phyloP scores from a whole-genome alignment of 768 basidiomycete genomes.

The Auricularia sp. region DNA sequence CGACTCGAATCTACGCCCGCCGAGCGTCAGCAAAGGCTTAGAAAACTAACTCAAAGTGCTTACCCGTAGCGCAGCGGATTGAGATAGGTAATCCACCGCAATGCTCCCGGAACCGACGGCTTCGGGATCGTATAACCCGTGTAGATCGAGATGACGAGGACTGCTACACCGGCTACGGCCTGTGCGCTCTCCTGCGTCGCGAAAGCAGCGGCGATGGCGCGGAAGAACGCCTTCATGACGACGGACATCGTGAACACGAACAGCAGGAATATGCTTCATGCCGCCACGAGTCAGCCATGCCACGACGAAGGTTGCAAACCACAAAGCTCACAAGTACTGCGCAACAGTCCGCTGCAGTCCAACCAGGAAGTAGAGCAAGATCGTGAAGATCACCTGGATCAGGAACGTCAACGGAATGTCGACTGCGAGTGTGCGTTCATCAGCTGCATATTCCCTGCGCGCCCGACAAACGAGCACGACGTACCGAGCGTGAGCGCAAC shows the following conservation, averaged over 20 bases:
- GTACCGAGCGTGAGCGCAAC: slow-evolving; percentile 45
- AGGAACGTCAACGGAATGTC: slow-evolving; percentile 37
- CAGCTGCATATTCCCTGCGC: not conserved
- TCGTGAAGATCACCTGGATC: slow-evolving; percentile 33
- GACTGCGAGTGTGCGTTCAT: not conserved
- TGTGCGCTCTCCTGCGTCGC: slow-evolving; percentile 51
- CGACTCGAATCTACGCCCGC: slow-evolving; percentile 40
- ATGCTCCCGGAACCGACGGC: slow-evolving; percentile 54
- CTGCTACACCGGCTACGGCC: slow-evolving; percentile 41
- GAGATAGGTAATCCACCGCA: slow-evolving; percentile 45
- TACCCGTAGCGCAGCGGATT: slow-evolving; percentile 54
- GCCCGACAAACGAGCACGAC: not conserved
- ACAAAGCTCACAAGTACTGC: not conserved
- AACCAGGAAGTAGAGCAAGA: slow-evolving; percentile 54
- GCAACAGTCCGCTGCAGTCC: slow-evolving; percentile 25
- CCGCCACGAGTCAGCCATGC: slow-evolving; percentile 11
- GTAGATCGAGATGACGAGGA: slow-evolving; percentile 47
- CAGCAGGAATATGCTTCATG: slow-evolving; percentile 65
- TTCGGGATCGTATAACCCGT: slow-evolving; percentile 53
- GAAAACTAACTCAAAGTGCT: too few species aligned
- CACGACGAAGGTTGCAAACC: not conserved
- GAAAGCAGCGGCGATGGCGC: slow-evolving; percentile 56
- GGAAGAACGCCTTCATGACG: slow-evolving; percentile 77
- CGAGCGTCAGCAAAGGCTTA: too few species aligned
- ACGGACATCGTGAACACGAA: slow-evolving; percentile 42